Evolutionary conservation across 352 stramenopile species (phyloP), one percentile per base, ranked within the genome.

Genomic region (Globisporangium polare): DNA sequence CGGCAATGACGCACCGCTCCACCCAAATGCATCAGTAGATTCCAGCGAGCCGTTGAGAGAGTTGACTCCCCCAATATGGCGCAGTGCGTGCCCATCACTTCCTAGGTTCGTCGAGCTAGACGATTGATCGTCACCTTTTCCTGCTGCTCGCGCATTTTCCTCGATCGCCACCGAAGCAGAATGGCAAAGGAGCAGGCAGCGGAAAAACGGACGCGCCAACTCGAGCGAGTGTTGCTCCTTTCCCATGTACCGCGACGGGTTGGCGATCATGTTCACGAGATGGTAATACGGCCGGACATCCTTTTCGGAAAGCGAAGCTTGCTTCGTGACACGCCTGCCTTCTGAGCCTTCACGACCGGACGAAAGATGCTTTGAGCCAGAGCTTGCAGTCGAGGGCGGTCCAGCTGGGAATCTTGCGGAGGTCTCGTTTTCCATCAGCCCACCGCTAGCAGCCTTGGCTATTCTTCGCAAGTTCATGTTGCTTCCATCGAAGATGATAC

Each of bases 401-500:
- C 42, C 53, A 29, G 31, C 24, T 13, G 60, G 53, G 9, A 56
- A 49, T 3, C 12, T 49, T 39, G 37, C 8, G 17, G 35, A 9
- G 5, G 50, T 5, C 15, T 60, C 49, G 22, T 10, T 59, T 17
- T 35, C 39, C 5, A 52, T 51, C 3, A 75, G 37, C 6, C 75
- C 69, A 3, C 74, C 52, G 26, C 27, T 43, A n/a, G 37, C 41
- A 0, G 67, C 72, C 43, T 89, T 78, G 0, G 71, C 74, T 15
- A 73, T 53, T 17, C 68, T 50, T 4, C 67, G 64, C 17, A 91
- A 65, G 18, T 74, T 75, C 83, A 92, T 92, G 22, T 65, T 78
- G 0, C 68, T 79, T 4, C 80, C 80, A 39, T 95, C 93, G 53
- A 96, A 98, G 47, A 96, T 91, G 29, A 93, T 80, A 13, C 94